phyloP scores from a whole-genome alignment of 805 yeast species.

The Metschnikowia colocasiae region DNA sequence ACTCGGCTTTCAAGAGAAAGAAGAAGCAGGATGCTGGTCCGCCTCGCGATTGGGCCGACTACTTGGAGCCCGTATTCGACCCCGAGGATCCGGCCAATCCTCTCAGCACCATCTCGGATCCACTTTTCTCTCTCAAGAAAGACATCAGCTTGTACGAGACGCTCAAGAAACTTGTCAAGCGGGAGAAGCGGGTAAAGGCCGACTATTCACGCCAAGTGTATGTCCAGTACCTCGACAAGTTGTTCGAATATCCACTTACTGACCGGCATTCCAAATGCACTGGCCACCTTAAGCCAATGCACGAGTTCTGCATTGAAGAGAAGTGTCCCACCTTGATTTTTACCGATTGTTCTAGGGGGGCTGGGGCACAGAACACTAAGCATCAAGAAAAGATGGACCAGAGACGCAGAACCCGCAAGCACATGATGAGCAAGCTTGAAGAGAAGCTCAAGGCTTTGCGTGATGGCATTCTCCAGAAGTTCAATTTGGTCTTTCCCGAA shows the following conservation, averaged over 20 bases:
- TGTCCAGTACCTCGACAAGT: neutral
- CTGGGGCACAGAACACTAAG: neutral
- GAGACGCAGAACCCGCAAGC: neutral
- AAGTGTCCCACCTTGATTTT: neutral
- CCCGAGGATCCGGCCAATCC: too few relatives aligned
- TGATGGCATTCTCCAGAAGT: neutral
- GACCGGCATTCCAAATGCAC: neutral
- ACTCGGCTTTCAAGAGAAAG: too few relatives aligned
- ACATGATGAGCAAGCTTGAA: neutral
- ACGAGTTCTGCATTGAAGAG: neutral
- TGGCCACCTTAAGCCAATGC: neutral
- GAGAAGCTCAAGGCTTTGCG: neutral
- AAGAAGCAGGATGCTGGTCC: too few relatives aligned
- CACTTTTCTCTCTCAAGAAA: neutral
- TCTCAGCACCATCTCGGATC: too few relatives aligned
- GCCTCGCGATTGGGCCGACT: too few relatives aligned
- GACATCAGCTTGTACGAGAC: neutral
- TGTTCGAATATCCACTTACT: neutral
- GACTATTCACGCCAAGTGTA: neutral
- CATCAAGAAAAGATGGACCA: neutral
- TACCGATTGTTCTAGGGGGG: neutral
- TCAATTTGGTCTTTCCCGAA: neutral
- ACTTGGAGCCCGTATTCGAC: too few relatives aligned
- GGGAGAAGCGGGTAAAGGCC: neutral
- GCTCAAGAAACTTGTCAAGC: neutral